Evolutionary conservation across 2,329 filamentous ascomycete genomes (phyloP).

Genomic region (Bisporella sp.): DNA sequence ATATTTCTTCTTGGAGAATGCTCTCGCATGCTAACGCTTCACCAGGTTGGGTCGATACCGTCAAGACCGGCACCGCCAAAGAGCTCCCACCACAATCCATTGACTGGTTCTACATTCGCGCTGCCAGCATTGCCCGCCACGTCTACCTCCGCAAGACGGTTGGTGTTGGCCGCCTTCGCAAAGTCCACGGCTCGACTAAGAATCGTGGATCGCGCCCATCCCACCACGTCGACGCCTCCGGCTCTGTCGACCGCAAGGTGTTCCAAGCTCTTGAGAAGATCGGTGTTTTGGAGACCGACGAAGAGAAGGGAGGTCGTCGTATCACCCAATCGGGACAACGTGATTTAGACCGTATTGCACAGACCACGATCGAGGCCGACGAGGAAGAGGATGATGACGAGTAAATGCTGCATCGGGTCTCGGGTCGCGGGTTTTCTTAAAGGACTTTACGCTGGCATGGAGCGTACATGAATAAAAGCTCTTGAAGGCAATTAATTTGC

Average conservation of each 20-base stretch:
- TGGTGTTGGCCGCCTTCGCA: constrained; percentile 94
- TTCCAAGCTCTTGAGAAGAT: constrained; percentile 99
- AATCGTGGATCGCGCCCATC: constrained; percentile 90
- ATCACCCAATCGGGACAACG: constrained; percentile 98
- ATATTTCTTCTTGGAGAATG: not conserved
- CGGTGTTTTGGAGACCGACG: constrained; percentile 92
- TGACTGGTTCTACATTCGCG: constrained; percentile 93
- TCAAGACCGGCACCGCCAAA: constrained; percentile 95
- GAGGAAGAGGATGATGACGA: constrained; percentile 51
- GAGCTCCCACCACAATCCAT: constrained; percentile 97
- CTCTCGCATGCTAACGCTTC: constrained; percentile 14
- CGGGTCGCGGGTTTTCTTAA: constrained; percentile 1
- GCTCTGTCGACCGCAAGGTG: constrained; percentile 94
- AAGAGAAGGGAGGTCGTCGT: constrained; percentile 96
- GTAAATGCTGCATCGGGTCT: constrained; percentile 7
- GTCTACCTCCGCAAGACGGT: constrained; percentile 99
- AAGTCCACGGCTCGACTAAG: constrained; percentile 93
- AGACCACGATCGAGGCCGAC: constrained; percentile 69
- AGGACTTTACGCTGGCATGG: too few species aligned
- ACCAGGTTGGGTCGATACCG: constrained; percentile 91
- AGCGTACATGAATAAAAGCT: too few species aligned
- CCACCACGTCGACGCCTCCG: constrained; percentile 92
- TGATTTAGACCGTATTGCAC: constrained; percentile 94
- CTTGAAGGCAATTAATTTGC: too few species aligned
- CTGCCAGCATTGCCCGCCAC: constrained; percentile 92